Evolutionary conservation across 2,329 filamentous ascomycete genomes (phyloP), one percentile per base, ranked within the genome.

Genomic region (Aspergillus uvarum): DNA sequence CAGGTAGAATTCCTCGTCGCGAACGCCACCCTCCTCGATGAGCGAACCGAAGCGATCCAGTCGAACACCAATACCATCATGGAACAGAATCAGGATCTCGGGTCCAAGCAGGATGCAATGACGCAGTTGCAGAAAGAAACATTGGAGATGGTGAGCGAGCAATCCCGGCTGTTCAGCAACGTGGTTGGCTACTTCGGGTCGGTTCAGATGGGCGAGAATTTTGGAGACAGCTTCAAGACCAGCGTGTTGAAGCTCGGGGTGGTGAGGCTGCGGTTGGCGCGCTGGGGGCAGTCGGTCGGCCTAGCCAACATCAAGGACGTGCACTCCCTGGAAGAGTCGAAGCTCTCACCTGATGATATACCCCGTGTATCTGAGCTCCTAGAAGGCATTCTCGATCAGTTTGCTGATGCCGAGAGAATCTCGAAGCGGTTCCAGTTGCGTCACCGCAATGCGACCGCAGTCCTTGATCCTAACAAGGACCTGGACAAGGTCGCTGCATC

Each of bases 231-330:
- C 29, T 49, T 59, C 19, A 24, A 54, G 29, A 51, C 51, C 5
- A 59, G 51, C 19, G 16, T 59, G 42, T 21, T 59, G 14, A 59
- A 59, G 31, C 29, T 59, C 12, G 56, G 54, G 22, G 56, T 59
- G 21, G 38, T 54, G 11, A 19, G 44, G 14, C 56, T 59, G 8
- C 56, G 56, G 21, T 31, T 59, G 19, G 38, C 56, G 16, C 51
- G 56, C 12, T 59, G 56, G 56, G 51, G 56, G 1, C 44, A 54
- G n/a, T 54, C 56, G 5, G 44, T 59, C 21, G 51, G 56, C 22
- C 26, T 59, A 5, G 44, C 56, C 35, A 59, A 59, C 10, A 16
- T 58, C 12, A 26, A 42, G 21, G 48, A 54, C 22, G 29, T 59
- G 42, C 24, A 54, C 8, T 50, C 51, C 12, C 31, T 54, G 4